phyloP scores from a whole-genome alignment of 1,284 basidiomycete genomes.

The Meripilus lineatus region DNA sequence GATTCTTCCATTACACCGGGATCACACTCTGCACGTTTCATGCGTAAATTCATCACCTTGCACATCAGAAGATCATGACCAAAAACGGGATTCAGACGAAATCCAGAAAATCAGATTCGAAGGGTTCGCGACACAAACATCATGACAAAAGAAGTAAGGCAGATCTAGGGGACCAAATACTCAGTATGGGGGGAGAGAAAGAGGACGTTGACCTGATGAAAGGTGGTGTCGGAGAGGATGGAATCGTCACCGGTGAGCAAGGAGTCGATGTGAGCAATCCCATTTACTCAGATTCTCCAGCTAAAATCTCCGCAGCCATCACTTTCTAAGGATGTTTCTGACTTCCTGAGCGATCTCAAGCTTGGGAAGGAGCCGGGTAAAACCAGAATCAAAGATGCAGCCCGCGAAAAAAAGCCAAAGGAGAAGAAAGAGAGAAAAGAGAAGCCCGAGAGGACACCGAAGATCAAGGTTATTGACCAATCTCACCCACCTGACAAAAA shows the following conservation, averaged over 20 bases:
- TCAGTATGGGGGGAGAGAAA: neutral
- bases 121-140: too few species aligned
- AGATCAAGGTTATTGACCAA: conserved; percentile 1
- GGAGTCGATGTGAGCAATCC: conserved; percentile 19
- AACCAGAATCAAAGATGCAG: neutral
- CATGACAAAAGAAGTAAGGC: neutral
- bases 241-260: neutral
- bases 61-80: too few species aligned
- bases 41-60: too few species aligned
- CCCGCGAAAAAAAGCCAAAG: neutral
- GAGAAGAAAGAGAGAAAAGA: neutral
- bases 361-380: conserved; percentile 28
- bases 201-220: conserved; percentile 1
- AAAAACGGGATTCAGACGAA: too few species aligned
- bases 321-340: conserved; percentile 51
- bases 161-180: neutral
- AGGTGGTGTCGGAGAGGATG: neutral
- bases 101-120: too few species aligned
- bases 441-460: neutral
- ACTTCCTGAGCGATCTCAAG: conserved; percentile 55
- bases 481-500: neutral
- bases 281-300: neutral
- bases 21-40: too few species aligned
- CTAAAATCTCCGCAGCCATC: conserved; percentile 27
- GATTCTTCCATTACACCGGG: too few species aligned